phyloP scores from a whole-genome alignment of 129 eudicot species.

The Flaveria ramosissima region DNA sequence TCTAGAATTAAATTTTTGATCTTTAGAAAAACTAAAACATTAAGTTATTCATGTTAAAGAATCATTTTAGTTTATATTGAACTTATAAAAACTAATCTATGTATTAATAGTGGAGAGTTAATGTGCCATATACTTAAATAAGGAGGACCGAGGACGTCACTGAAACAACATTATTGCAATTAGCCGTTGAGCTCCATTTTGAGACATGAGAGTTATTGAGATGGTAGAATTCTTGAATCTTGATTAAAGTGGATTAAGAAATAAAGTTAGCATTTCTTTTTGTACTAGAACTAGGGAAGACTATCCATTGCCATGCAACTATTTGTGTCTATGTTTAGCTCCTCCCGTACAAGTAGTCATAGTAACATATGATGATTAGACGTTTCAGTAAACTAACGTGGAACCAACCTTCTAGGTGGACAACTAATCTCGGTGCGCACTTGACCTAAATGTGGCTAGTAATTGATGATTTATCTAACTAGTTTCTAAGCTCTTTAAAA shows the following conservation, averaged over 20 bases:
- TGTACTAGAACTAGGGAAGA: background rate
- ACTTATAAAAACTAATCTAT: no score
- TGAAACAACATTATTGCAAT: no score
- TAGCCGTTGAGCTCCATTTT: no score
- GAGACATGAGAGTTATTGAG: background rate
- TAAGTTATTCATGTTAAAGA: no score
- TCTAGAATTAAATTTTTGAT: no score
- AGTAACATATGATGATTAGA: background rate
- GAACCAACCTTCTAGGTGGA: slow-evolving; percentile 15
- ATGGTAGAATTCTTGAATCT: slow-evolving; percentile 10
- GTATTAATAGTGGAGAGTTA: no score
- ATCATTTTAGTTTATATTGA: no score
- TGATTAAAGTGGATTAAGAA: slow-evolving; percentile 6
- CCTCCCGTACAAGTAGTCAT: slow-evolving; percentile 3
- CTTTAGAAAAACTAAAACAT: no score
- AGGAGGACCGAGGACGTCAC: no score
- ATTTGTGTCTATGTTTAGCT: background rate
- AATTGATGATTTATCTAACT: background rate
- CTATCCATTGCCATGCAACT: background rate
- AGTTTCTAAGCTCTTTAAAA: no score
- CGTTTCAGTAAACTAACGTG: background rate
- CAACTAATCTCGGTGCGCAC: background rate
- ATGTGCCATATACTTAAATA: no score
- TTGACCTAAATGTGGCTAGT: background rate
- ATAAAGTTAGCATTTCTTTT: background rate